These are phyloP conservation scores for Mycosarcoma mackinlayi DNA, from an alignment of 1,284 basidiomycete species.

Conservation along the genomic window DNA sequence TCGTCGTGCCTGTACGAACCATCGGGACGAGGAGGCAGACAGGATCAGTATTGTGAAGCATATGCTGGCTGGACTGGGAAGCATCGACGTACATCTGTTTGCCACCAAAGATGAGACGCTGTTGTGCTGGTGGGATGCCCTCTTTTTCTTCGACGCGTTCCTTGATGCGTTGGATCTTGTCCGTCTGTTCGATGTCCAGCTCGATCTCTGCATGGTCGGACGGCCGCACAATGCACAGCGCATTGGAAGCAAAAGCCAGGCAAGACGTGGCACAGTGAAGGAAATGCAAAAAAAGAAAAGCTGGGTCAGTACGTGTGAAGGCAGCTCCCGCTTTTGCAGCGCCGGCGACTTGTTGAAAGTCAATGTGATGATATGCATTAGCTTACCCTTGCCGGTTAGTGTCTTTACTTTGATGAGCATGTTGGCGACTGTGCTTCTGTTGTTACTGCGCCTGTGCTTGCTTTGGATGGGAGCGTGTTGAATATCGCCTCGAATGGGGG, in stretches of 20 bases:
- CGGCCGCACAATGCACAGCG: background rate
- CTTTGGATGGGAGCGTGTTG: background rate
- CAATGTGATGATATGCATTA: no score
- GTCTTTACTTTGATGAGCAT: conserved; percentile 75
- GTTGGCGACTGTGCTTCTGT: conserved; percentile 1
- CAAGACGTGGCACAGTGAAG: background rate
- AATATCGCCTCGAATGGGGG: no score
- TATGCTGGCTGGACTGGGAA: no score
- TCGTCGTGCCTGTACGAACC: conserved; percentile 67
- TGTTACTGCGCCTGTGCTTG: background rate
- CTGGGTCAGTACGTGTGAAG: background rate
- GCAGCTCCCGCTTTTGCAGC: background rate
- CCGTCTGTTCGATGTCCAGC: conserved; percentile 91
- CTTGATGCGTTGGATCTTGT: conserved; percentile 96
- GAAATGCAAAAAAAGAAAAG: no score
- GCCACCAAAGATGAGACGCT: conserved; percentile 92
- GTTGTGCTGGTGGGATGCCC: conserved; percentile 96
- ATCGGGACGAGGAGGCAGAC: no score
- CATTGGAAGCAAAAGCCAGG: background rate
- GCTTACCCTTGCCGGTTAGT: conserved; percentile 86
- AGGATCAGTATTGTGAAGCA: no score
- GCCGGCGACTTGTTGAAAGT: background rate
- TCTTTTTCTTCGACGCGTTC: conserved; percentile 99
- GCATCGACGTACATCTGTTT: conserved; percentile 95
- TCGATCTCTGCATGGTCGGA: conserved; percentile 77